Evolutionary conservation across 2,329 filamentous ascomycete genomes (phyloP).

Genomic region (Pestalotiopsis sp.): DNA sequence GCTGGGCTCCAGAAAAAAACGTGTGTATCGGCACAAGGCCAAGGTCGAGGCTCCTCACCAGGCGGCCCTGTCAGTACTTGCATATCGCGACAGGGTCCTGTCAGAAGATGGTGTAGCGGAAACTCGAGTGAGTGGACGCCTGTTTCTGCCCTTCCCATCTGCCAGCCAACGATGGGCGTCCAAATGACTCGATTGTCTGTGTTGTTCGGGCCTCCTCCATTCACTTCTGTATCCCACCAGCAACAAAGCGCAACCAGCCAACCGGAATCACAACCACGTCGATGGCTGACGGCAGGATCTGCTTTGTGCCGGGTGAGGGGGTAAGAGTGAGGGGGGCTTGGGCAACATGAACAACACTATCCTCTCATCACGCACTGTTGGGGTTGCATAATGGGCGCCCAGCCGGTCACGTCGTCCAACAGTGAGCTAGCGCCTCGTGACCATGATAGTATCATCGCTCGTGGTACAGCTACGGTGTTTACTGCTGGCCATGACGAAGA

Average conservation of each 20-base stretch:
- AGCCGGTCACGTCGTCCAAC: neutral
- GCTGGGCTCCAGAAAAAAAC: neutral
- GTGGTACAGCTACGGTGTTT: neutral
- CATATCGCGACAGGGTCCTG: neutral
- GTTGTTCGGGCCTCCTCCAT: neutral
- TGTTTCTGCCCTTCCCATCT: neutral
- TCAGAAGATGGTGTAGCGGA: neutral
- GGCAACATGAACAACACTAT: neutral
- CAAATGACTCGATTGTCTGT: neutral
- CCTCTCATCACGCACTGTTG: neutral
- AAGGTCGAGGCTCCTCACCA: neutral
- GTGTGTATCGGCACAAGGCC: neutral
- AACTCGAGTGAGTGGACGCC: slow-evolving; percentile 1
- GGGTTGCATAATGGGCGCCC: neutral
- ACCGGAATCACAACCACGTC: neutral
- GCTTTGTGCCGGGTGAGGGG: neutral
- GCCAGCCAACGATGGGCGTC: neutral
- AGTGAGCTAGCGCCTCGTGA: neutral
- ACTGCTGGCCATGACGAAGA: neutral
- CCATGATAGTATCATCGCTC: neutral
- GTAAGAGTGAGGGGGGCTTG: neutral
- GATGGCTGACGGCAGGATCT: neutral
- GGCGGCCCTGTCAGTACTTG: neutral
- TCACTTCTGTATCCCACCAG: neutral
- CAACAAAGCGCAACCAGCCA: neutral